Percentiles rank a stretch among this genome's conserved stretches.
Conservation (phyloP, 768 basidiomycete species). For the Calocera cornea region DNA sequence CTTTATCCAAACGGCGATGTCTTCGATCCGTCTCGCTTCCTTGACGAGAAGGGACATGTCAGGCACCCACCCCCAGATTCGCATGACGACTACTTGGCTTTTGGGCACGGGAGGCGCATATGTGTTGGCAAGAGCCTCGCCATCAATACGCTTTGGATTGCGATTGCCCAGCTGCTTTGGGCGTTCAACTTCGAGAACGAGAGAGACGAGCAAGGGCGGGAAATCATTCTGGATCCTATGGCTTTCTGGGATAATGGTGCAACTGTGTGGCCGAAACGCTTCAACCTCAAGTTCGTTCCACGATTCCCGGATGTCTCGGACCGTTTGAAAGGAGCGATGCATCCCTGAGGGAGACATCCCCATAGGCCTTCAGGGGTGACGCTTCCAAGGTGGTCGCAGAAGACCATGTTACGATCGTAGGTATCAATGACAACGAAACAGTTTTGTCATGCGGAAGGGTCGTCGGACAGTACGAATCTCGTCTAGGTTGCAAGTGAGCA, state of each 20-base stretch:
- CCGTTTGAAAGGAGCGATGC: neutral
- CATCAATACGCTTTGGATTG: neutral
- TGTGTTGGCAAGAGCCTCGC: constrained; percentile 7
- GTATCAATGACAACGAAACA: no score
- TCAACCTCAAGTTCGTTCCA: neutral
- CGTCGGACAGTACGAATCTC: no score
- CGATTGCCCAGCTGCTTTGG: constrained; percentile 9
- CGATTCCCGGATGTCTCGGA: neutral
- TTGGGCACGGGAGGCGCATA: constrained; percentile 8
- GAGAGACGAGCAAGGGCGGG: neutral
- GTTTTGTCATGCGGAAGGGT: no score
- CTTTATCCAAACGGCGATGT: neutral
- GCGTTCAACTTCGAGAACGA: constrained; percentile 6
- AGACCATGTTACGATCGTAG: no score
- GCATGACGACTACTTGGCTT: neutral
- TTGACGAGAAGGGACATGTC: neutral
- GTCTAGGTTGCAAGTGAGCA: no score
- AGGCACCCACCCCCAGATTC: neutral
- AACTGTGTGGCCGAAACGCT: neutral
- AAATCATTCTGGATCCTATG: neutral
- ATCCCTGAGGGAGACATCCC: no score
- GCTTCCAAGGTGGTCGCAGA: no score
- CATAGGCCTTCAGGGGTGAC: no score
- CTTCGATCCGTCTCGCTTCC: neutral
- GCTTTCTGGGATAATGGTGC: neutral